Percentiles rank a stretch among this genome's conserved stretches.
phyloP scores from a whole-genome alignment of 257 asterid genomes.

The Jacaranda mimosifolia region DNA sequence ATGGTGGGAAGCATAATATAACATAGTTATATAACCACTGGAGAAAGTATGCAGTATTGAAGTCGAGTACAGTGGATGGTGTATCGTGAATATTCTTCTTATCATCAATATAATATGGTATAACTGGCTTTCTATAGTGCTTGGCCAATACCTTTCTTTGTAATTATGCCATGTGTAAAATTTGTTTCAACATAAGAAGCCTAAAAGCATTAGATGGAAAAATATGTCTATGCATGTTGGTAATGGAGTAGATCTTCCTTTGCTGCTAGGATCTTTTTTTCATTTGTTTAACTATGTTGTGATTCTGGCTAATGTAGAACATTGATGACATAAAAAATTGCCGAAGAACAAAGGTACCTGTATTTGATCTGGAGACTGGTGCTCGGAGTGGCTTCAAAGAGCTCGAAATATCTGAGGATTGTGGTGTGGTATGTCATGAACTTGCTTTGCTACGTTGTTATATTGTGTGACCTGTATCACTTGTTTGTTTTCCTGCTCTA shows the following conservation, averaged over 20 bases:
- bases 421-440: conserved; percentile 83
- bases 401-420: conserved; percentile 95
- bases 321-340: conserved; percentile 79
- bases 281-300: conserved; percentile 18
- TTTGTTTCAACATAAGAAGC: neutral
- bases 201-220: conserved; percentile 19
- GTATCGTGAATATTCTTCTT: neutral
- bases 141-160: conserved; percentile 2
- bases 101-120: neutral
- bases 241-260: conserved; percentile 18
- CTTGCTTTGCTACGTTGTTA: conserved; percentile 5
- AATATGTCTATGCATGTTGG: neutral
- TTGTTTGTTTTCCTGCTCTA: conserved; percentile 11
- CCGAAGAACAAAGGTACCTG: conserved; percentile 84
- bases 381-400: conserved; percentile 93
- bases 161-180: neutral
- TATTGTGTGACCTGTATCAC: neutral
- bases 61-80: neutral
- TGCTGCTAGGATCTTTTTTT: conserved; percentile 3
- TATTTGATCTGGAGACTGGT: conserved; percentile 90
- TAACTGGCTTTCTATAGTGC: conserved; percentile 8
- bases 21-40: neutral
- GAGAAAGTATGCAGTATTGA: conserved; percentile 1
- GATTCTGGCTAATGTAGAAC: conserved; percentile 63
- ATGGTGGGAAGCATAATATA: conserved; percentile 11